These are phyloP conservation scores for Candida maltosa DNA, from an alignment of 805 yeast species.

Conservation along the genomic window DNA sequence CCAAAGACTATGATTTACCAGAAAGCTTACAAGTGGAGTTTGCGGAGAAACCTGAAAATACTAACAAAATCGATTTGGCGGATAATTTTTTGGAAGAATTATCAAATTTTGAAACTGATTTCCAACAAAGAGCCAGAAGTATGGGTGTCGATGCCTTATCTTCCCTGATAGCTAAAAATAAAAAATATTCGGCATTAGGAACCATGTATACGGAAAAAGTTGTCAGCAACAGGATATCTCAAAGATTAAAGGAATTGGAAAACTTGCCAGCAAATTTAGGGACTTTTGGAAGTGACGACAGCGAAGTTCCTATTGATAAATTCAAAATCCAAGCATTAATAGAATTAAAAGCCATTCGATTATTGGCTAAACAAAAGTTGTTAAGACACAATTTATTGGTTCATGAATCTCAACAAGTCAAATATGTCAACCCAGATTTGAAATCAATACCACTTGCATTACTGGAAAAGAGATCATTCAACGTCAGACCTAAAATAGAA, in stretches of 20 bases:
- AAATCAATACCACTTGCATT: slow-evolving; percentile 53
- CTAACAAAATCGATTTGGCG: slow-evolving; percentile 1
- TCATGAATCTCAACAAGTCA: slow-evolving; percentile 52
- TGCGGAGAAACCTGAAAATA: slow-evolving; percentile 3
- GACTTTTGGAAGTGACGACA: slow-evolving; percentile 40
- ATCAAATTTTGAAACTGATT: slow-evolving; percentile 9
- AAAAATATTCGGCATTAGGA: slow-evolving; percentile 45
- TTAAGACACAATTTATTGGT: slow-evolving; percentile 59
- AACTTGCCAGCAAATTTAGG: slow-evolving; percentile 69
- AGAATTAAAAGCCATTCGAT: slow-evolving; percentile 65
- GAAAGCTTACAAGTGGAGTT: slow-evolving; percentile 41
- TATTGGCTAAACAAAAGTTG: slow-evolving; percentile 68
- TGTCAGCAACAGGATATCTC: slow-evolving; percentile 51
- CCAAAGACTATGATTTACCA: slow-evolving; percentile 67
- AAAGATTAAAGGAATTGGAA: slow-evolving; percentile 60
- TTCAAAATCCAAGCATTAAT: slow-evolving; percentile 64
- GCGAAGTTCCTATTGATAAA: slow-evolving; percentile 39
- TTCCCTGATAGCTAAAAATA: slow-evolving; percentile 19
- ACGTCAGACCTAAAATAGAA: slow-evolving; percentile 64
- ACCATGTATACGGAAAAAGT: slow-evolving; percentile 48
- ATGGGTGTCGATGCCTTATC: slow-evolving; percentile 35
- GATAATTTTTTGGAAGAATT: slow-evolving; percentile 7
- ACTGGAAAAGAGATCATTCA: slow-evolving; percentile 67
- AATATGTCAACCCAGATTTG: slow-evolving; percentile 49
- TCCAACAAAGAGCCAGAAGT: slow-evolving; percentile 33